These are phyloP conservation scores for Tilletia walkeri DNA, from an alignment of 1,284 basidiomycete genomes.

Conservation along the genomic window DNA sequence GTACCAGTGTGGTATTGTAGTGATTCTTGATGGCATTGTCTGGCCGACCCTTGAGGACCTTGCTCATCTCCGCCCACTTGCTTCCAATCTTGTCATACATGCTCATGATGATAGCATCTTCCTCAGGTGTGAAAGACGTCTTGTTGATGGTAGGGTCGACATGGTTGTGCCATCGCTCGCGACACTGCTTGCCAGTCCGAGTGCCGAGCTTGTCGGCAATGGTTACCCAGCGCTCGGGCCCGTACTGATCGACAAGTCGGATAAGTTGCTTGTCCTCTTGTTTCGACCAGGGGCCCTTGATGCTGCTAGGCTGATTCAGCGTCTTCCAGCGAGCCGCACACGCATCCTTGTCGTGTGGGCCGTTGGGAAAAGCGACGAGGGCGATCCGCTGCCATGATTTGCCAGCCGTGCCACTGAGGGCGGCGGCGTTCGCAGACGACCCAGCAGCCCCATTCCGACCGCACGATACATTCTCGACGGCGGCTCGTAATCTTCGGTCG, in stretches of 20 bases:
- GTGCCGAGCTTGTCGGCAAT: slow-evolving; percentile 41
- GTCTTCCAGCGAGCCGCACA: slow-evolving; percentile 26
- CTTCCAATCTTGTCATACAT: slow-evolving; percentile 40
- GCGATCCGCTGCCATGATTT: slow-evolving; percentile 29
- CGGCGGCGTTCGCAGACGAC: neutral
- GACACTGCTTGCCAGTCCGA: slow-evolving; percentile 48
- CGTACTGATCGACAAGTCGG: slow-evolving; percentile 35
- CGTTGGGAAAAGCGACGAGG: slow-evolving; percentile 30
- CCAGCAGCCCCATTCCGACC: neutral
- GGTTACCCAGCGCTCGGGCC: slow-evolving; percentile 48
- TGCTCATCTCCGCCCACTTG: slow-evolving; percentile 50
- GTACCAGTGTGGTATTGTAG: slow-evolving; percentile 34
- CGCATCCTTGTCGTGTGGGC: slow-evolving; percentile 26
- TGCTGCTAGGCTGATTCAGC: slow-evolving; percentile 28
- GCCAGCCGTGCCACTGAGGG: neutral
- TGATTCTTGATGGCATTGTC: slow-evolving; percentile 54
- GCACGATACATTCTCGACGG: slow-evolving; percentile 13
- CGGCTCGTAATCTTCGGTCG: slow-evolving; percentile 17
- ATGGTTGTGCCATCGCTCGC: slow-evolving; percentile 53
- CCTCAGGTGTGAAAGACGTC: slow-evolving; percentile 40
- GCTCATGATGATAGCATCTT: slow-evolving; percentile 40
- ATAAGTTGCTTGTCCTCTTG: slow-evolving; percentile 36
- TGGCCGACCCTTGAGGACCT: slow-evolving; percentile 42
- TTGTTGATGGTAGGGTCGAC: slow-evolving; percentile 47
- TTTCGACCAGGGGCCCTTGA: slow-evolving; percentile 42